A percentile compares a stretch with the other conserved stretches of the same genome.
phyloP scores from a whole-genome alignment of 345 rosid species.

The Hibiscus tridactylites region DNA sequence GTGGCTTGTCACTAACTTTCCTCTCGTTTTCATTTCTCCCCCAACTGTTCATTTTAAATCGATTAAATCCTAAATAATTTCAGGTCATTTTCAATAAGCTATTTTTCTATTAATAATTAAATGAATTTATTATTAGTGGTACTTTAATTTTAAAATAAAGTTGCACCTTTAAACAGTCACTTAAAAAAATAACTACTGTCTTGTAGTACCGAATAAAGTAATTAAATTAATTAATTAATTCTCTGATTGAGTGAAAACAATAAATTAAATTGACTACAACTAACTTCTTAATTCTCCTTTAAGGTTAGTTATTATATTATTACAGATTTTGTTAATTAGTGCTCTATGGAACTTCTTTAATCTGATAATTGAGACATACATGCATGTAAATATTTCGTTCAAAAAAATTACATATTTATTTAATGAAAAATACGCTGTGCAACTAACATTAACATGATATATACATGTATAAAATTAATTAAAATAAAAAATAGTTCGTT shows the following conservation, averaged over 20 bases:
- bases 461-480: no score
- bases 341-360: neutral
- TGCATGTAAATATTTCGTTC: no score
- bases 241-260: neutral
- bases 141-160: neutral
- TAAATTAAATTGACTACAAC: neutral
- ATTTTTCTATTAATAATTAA: neutral
- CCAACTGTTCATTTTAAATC: neutral
- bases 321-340: neutral
- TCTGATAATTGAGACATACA: no score
- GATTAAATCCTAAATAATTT: neutral
- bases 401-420: no score
- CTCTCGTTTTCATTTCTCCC: constrained; percentile 16
- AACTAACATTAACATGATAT: no score
- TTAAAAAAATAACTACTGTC: neutral
- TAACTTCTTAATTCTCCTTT: neutral
- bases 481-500: no score
- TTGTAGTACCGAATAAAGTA: neutral
- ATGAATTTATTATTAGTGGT: neutral
- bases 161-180: neutral
- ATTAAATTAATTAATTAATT: neutral
- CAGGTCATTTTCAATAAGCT: neutral
- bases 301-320: neutral
- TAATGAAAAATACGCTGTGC: no score
- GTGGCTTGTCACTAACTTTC: constrained; percentile 17